Evolutionary conservation across 2,329 filamentous ascomycete species (phyloP).

Genomic region (Diaporthe aspalathi): DNA sequence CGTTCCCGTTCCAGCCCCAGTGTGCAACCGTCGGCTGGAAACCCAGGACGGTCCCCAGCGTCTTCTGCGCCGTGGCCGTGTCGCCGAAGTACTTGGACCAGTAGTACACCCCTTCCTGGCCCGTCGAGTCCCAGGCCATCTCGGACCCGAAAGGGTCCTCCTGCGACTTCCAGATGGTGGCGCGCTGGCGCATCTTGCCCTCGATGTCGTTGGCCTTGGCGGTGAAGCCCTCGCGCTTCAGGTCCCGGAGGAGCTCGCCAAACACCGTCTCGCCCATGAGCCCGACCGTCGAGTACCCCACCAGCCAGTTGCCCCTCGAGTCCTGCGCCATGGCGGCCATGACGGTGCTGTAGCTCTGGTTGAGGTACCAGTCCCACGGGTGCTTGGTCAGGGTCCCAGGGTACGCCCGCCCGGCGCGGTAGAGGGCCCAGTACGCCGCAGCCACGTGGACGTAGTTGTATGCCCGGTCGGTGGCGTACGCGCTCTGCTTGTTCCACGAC

Average conservation of each 20-base stretch:
- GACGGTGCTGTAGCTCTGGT: constrained; percentile 64
- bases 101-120: constrained; percentile 71
- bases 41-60: constrained; percentile 64
- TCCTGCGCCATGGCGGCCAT: constrained; percentile 52
- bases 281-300: constrained; percentile 59
- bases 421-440: constrained; percentile 68
- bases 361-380: constrained; percentile 66
- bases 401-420: constrained; percentile 63
- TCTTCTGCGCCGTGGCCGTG: constrained; percentile 58
- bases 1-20: constrained; percentile 73
- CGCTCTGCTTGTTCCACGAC: constrained; percentile 60
- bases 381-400: constrained; percentile 55
- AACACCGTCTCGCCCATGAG: constrained; percentile 72
- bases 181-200: constrained; percentile 60
- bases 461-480: constrained; percentile 61
- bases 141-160: constrained; percentile 69
- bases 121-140: constrained; percentile 72
- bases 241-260: constrained; percentile 62
- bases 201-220: constrained; percentile 55
- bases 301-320: constrained; percentile 36
- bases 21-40: constrained; percentile 69
- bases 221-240: constrained; percentile 58
- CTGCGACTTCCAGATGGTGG: constrained; percentile 61
- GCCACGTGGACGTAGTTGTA: constrained; percentile 71
- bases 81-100: constrained; percentile 68